phyloP scores from a whole-genome alignment of 2,329 filamentous ascomycete species.

The Alternaria gaisen region DNA sequence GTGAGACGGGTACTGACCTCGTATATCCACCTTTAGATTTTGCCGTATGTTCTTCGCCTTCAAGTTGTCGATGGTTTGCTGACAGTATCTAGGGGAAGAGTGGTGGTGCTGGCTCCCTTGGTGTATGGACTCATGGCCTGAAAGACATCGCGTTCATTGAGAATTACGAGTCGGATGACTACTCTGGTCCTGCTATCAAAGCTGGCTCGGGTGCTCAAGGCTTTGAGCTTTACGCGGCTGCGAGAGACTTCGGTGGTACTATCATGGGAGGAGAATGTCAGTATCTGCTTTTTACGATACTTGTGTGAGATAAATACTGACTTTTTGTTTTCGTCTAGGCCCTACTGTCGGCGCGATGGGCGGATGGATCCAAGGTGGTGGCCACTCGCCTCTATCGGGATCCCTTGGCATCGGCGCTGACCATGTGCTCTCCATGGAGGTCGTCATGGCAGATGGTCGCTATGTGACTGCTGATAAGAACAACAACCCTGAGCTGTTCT shows the following conservation, averaged over 20 bases:
- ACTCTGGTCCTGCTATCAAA: constrained; percentile 39
- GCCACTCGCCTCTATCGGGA: constrained; percentile 62
- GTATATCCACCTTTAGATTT: constrained; percentile 17
- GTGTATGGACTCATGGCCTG: constrained; percentile 41
- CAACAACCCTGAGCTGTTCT: constrained; percentile 16
- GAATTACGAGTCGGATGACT: constrained; percentile 33
- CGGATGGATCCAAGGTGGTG: constrained; percentile 57
- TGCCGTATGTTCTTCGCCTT: constrained; percentile 3
- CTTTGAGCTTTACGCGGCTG: constrained; percentile 40
- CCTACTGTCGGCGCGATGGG: constrained; percentile 59
- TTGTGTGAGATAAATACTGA: neutral
- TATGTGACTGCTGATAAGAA: constrained; percentile 34
- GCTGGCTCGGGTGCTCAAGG: constrained; percentile 41
- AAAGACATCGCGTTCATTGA: constrained; percentile 38
- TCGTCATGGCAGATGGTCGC: constrained; percentile 34
- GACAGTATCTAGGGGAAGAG: constrained; percentile 24
- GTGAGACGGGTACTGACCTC: too few relatives aligned
- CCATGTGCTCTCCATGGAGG: constrained; percentile 36
- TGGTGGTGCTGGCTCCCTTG: constrained; percentile 30
- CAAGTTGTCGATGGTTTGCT: neutral
- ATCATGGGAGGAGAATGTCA: constrained; percentile 36
- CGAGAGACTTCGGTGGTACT: constrained; percentile 29
- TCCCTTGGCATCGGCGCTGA: constrained; percentile 51
- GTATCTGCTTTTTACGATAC: neutral
- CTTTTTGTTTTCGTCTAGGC: constrained; percentile 19